Conservation (phyloP, 129 eudicot genomes). For the Escallonia herrerae region DNA sequence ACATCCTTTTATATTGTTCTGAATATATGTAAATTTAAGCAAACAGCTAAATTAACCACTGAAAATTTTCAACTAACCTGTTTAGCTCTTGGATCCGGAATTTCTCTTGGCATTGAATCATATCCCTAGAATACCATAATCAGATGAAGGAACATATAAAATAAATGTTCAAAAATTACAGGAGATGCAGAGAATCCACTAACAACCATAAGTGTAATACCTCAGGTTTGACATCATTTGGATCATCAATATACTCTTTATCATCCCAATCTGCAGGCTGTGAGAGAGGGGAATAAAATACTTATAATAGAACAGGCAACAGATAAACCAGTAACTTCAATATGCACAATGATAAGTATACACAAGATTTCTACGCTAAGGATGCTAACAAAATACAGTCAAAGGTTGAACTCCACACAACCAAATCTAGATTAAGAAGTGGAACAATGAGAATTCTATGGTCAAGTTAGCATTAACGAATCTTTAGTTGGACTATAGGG, state of each 20-base stretch:
- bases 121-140: slow-evolving; percentile 60
- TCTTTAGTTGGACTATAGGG: background rate
- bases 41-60: no score
- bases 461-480: background rate
- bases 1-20: no score
- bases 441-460: background rate
- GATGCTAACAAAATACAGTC: background rate
- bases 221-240: slow-evolving; percentile 87
- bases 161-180: background rate
- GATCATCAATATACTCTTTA: slow-evolving; percentile 87
- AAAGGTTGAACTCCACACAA: background rate
- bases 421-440: background rate
- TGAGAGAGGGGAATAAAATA: slow-evolving; percentile 7
- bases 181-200: background rate
- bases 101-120: slow-evolving; percentile 89
- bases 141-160: slow-evolving; percentile 1
- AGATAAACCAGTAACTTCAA: slow-evolving; percentile 3
- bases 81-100: slow-evolving; percentile 93
- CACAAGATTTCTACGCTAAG: no score
- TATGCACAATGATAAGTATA: background rate
- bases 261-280: slow-evolving; percentile 99
- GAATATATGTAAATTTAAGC: no score
- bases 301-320: background rate
- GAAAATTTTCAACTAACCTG: slow-evolving; percentile 38
- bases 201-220: slow-evolving; percentile 25